These are phyloP conservation scores for Microbotryomycetes sp. DNA, from an alignment of 1,284 basidiomycete species.

Conservation along the genomic window DNA sequence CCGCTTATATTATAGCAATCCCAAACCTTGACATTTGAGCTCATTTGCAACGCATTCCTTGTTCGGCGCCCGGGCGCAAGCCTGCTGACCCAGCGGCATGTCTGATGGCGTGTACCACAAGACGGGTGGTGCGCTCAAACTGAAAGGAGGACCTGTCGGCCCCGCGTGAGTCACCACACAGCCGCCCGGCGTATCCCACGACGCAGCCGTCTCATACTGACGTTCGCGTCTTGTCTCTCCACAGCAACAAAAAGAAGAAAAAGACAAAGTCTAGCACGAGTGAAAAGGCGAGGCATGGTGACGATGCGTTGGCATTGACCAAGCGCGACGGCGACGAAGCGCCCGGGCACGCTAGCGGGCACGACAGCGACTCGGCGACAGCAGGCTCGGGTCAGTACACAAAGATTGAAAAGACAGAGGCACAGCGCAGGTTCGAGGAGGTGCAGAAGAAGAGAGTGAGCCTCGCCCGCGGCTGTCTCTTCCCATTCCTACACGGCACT, in stretches of 20 bases:
- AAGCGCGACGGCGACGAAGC: slow-evolving; percentile 13
- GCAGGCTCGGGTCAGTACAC: slow-evolving; percentile 43
- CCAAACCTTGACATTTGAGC: too few species aligned
- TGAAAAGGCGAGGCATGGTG: slow-evolving; percentile 49
- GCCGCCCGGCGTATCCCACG: slow-evolving; percentile 23
- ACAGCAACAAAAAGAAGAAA: slow-evolving; percentile 71
- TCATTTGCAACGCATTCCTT: too few species aligned
- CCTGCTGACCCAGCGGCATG: background rate
- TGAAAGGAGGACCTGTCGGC: slow-evolving; percentile 68
- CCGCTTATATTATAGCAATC: too few species aligned
- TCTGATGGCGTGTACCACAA: slow-evolving; percentile 47
- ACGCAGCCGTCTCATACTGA: background rate
- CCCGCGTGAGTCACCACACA: slow-evolving; percentile 44
- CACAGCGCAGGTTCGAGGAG: slow-evolving; percentile 83
- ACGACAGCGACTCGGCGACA: slow-evolving; percentile 51
- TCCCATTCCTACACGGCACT: background rate
- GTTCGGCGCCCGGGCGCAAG: background rate
- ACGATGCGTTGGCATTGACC: slow-evolving; percentile 28
- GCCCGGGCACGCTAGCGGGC: slow-evolving; percentile 40
- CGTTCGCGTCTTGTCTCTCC: background rate
- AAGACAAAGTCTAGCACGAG: slow-evolving; percentile 53
- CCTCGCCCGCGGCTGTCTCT: slow-evolving; percentile 15
- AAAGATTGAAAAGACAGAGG: slow-evolving; percentile 62
- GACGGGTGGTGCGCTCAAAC: slow-evolving; percentile 79
- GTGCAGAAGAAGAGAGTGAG: slow-evolving; percentile 71